A percentile compares a stretch with the other conserved stretches of the same genome.
These are phyloP conservation scores for Chlorella sorokiniana DNA, from an alignment of 139 green algal species.

Conservation along the genomic window DNA sequence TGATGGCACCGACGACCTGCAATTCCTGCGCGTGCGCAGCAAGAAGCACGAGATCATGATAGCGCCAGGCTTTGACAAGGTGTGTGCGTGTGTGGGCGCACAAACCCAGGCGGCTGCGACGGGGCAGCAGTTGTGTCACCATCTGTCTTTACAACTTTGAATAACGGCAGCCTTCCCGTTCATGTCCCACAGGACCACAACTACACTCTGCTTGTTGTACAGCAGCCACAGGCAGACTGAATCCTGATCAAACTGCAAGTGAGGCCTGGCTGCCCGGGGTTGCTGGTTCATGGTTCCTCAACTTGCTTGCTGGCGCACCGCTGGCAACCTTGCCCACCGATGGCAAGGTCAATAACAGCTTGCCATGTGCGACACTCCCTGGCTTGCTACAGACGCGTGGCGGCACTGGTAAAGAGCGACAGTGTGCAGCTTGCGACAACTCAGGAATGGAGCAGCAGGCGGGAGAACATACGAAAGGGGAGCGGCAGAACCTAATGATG, in stretches of 20 bases:
- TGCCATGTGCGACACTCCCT: too few relatives aligned
- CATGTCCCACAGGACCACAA: slow-evolving; percentile 63
- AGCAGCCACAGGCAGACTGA: slow-evolving; percentile 62
- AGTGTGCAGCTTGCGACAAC: not conserved
- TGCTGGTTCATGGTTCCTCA: too few relatives aligned
- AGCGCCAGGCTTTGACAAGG: slow-evolving; percentile 74
- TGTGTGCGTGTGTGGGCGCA: not conserved
- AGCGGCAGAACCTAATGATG: too few relatives aligned
- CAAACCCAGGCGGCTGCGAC: too few relatives aligned
- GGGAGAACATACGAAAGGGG: not conserved
- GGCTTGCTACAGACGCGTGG: too few relatives aligned
- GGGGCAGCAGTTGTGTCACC: not conserved
- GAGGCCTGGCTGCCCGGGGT: too few relatives aligned
- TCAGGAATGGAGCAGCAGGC: not conserved
- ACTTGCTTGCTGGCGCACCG: too few relatives aligned
- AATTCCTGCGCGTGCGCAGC: slow-evolving; percentile 80
- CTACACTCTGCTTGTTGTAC: slow-evolving; percentile 80
- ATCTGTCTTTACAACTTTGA: not conserved
- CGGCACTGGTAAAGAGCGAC: not conserved
- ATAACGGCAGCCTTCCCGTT: not conserved
- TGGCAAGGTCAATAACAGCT: too few relatives aligned
- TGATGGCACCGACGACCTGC: slow-evolving; percentile 84
- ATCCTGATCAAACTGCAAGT: too few relatives aligned
- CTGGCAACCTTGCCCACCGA: too few relatives aligned
- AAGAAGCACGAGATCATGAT: slow-evolving; percentile 93